Percentiles rank a stretch among this genome's conserved stretches.
These are phyloP conservation scores for Flaveria sonorensis DNA, from an alignment of 129 eudicot species.

Conservation along the genomic window DNA sequence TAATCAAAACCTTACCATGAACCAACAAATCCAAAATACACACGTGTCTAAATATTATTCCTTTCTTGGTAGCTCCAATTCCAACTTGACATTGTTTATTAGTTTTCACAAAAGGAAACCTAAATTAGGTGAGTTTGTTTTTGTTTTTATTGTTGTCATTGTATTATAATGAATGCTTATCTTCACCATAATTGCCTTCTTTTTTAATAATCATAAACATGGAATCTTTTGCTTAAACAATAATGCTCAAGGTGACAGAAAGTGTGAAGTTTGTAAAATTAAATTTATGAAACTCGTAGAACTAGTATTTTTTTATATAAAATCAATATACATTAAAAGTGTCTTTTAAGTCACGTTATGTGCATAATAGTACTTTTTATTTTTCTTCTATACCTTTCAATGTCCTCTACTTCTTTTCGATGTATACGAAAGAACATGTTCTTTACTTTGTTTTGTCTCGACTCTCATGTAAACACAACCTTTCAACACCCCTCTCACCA, in stretches of 20 bases:
- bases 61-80: not conserved
- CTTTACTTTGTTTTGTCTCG: too few relatives aligned
- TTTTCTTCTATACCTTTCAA: too few relatives aligned
- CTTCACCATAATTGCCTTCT: slow-evolving; percentile 17
- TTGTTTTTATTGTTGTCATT: slow-evolving; percentile 13
- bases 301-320: not conserved
- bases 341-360: too few relatives aligned
- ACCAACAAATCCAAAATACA: not conserved
- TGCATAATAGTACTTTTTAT: too few relatives aligned
- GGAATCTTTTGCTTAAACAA: slow-evolving; percentile 4
- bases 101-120: not conserved
- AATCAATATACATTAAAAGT: too few relatives aligned
- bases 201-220: not conserved
- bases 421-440: too few relatives aligned
- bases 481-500: too few relatives aligned
- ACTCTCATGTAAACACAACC: too few relatives aligned
- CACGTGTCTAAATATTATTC: not conserved
- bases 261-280: not conserved
- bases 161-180: slow-evolving; percentile 8
- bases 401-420: too few relatives aligned
- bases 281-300: not conserved
- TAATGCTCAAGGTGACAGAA: not conserved
- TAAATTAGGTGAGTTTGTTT: not conserved
- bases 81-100: slow-evolving; percentile 12
- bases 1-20: not conserved